Evolutionary conservation across 2,329 filamentous ascomycete species (phyloP), one percentile per base, ranked within the genome.

Genomic region (Magnaporthiopsis poae): DNA sequence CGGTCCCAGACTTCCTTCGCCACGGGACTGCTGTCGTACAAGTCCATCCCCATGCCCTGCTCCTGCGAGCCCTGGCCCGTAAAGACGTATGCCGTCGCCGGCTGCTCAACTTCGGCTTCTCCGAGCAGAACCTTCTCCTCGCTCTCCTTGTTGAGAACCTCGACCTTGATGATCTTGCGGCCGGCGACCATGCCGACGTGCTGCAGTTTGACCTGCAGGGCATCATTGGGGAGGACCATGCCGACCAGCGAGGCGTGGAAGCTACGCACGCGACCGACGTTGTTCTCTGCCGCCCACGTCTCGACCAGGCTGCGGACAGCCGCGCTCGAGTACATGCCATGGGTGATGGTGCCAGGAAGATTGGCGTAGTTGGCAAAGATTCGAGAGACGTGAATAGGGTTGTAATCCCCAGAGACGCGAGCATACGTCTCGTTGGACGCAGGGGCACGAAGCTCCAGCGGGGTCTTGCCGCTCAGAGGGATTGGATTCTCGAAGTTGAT

Each of bases 21-120:
- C 27, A 99, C 95, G 56, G 89, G 82, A 76, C 95, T 98, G 83
- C 89, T 96, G 74, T 85, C 90, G 77, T 99, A 99, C 65, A 99
- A 84, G 74, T 98, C 95, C 95, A 99, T 99, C 79, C 95, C 95
- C 95, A 99, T 99, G 69, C 95, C 95, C 78, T 99, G 95, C 79
- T 99, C 95, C 78, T 99, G 96, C 64, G 93, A 97, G 73, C 95
- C 95, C 79, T 99, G 95, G 66, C 95, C 95, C 70, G 96, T 99
- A 79, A 99, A 99, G 72, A 99, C 92, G 74, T 99, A 99, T 5
- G 95, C 89, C 1, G 94, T 96, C 46, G 95, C 92, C 9, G 96
- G 96, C 77, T 99, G 95, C 79, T 99, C 95, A 67, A 99, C 92
- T 79, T 99, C 95, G 33, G 95, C 95, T 80, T 98, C 94, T 74